A percentile compares a stretch with the other conserved stretches of the same genome.
Evolutionary conservation across 2,329 filamentous ascomycete species (phyloP).

Genomic region (Hypoxylon sp.): DNA sequence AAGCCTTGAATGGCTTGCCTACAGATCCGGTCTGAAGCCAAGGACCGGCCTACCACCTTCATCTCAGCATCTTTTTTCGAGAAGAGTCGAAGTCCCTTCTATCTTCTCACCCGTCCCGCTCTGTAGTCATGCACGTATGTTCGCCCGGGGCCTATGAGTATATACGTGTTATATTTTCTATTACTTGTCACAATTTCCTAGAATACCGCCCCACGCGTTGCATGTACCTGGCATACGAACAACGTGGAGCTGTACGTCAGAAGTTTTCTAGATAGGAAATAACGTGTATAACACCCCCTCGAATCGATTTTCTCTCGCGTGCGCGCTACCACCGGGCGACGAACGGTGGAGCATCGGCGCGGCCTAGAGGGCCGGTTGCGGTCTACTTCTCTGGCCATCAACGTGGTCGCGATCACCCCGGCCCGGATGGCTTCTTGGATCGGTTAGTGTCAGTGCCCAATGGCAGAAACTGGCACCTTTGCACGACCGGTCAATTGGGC

Average conservation of each 20-base stretch:
- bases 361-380: constrained; percentile 40
- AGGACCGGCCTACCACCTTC: no score
- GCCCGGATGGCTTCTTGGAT: constrained; percentile 40
- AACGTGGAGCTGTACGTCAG: constrained; percentile 44
- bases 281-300: constrained; percentile 38
- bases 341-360: constrained; percentile 46
- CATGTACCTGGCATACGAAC: constrained; percentile 45
- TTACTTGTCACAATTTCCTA: constrained; percentile 39
- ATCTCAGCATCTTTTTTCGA: no score
- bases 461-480: constrained; percentile 38
- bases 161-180: constrained; percentile 7
- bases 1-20: no score
- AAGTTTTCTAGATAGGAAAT: constrained; percentile 33
- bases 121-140: constrained; percentile 5
- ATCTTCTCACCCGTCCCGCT: background rate
- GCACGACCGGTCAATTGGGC: constrained; percentile 46
- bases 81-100: no score
- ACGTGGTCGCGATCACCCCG: constrained; percentile 43
- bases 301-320: constrained; percentile 22
- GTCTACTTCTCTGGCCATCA: constrained; percentile 40
- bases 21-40: no score
- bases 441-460: constrained; percentile 49
- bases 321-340: constrained; percentile 32
- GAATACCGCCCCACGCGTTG: constrained; percentile 40
- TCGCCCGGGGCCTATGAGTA: constrained; percentile 16